Evolutionary conservation across 805 yeast species (phyloP), one percentile per base, ranked within the genome.

Genomic region (Candida sphagnicola): DNA sequence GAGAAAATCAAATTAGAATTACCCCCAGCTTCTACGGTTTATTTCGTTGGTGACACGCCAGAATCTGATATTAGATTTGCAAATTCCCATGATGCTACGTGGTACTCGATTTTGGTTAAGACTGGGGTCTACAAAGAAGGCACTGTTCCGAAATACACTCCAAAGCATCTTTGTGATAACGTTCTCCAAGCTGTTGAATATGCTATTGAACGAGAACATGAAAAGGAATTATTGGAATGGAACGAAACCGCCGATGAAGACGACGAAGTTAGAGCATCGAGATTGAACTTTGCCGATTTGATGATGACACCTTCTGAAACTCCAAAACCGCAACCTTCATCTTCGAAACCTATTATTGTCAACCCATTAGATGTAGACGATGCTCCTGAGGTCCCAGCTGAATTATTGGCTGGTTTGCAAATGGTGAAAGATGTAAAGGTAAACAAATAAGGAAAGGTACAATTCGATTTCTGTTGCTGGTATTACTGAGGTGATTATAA

Each of bases 41-140:
- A 85, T 59, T 86, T 85, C 63, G 93, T 85, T 37, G 95, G 95
- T 51, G 95, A 85, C 56, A 85, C 95, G 11, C 95, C 95, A 14
- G 95, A 85, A 63, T 82, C 90, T 5, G 95, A 85, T 59, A 85
- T 85, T 46, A 71, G 93, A 59, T 86, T 86, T 65, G 95, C 95
- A 38, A 85, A 85, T 65, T 80, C 89, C 14, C 91, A 85, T 61
- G 93, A 85, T 56, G 77, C 77, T 43, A 78, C 88, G 21, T 85
- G 95, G 95, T 80, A 74, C 62, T 85, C 95, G 18, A 85, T 86
- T 42, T 70, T 85, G 53, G 95, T 85, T 28, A 82, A 85, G 62
- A 85, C 95, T 28, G 95, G 95, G 57, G 95, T 85, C 41, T 85
- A 85, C 62, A 80, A 84, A 62, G 87, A 75, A 33, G 90, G 91